Conservation (phyloP, 202 grass and related monocot genomes). For the Zizania palustris region DNA sequence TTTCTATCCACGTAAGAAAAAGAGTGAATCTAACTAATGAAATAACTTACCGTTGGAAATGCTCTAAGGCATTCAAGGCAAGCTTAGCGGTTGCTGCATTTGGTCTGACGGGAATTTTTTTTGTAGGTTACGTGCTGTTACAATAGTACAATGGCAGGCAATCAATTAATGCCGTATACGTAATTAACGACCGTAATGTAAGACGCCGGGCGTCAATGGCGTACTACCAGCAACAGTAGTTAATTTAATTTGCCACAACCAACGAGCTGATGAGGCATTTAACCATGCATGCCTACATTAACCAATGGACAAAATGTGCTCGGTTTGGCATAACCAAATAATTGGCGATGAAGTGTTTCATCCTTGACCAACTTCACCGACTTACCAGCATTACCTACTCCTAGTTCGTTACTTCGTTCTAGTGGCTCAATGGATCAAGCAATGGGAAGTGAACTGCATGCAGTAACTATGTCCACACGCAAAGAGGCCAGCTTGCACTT, state of each 20-base stretch:
- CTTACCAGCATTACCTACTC: neutral
- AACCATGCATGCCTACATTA: neutral
- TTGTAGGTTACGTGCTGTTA: no score
- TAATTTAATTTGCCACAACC: slow-evolving; percentile 6
- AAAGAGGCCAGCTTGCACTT: neutral
- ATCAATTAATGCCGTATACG: slow-evolving; percentile 42
- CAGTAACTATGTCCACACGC: neutral
- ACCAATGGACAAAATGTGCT: no score
- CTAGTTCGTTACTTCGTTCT: no score
- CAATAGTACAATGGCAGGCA: neutral
- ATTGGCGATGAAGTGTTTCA: slow-evolving; percentile 9
- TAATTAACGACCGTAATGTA: slow-evolving; percentile 21
- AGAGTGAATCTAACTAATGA: no score
- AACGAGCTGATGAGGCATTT: slow-evolving; percentile 35
- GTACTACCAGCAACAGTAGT: neutral
- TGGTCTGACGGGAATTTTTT: neutral
- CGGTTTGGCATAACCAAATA: neutral
- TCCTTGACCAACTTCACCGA: neutral
- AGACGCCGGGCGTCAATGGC: neutral
- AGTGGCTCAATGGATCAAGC: neutral
- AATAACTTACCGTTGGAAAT: no score
- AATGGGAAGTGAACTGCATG: neutral
- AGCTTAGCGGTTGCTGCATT: neutral
- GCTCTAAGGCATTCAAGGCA: no score
- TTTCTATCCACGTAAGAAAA: no score